Evolutionary conservation across 2,329 filamentous ascomycete genomes (phyloP).

Genomic region (Botrytis hyacinthi): DNA sequence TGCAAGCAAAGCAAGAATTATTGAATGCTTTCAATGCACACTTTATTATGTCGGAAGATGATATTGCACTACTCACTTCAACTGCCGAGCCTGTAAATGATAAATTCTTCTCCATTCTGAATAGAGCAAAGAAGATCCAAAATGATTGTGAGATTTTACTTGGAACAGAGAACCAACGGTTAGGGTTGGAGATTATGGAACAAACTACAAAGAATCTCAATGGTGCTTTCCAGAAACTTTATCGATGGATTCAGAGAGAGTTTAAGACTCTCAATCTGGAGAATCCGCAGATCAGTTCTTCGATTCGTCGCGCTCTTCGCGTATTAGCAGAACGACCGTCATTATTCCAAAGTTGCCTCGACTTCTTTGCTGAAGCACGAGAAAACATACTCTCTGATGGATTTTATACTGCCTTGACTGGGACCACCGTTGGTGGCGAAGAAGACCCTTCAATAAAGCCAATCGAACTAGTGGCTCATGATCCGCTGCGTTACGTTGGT

Average conservation of each 20-base stretch:
- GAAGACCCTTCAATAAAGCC: conserved; percentile 71
- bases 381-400: conserved; percentile 84
- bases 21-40: conserved; percentile 75
- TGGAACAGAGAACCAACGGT: conserved; percentile 82
- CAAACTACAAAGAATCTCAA: conserved; percentile 84
- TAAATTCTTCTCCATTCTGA: conserved; percentile 74
- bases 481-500: conserved; percentile 85
- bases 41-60: conserved; percentile 81
- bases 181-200: conserved; percentile 89
- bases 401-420: conserved; percentile 85
- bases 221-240: conserved; percentile 89
- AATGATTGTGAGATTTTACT: conserved; percentile 86
- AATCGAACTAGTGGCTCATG: conserved; percentile 90
- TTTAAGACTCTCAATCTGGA: conserved; percentile 92
- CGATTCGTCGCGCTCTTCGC: conserved; percentile 78
- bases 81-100: conserved; percentile 81
- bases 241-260: conserved; percentile 90
- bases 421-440: conserved; percentile 56
- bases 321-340: conserved; percentile 86
- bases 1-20: conserved; percentile 77
- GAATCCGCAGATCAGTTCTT: conserved; percentile 84
- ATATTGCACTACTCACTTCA: conserved; percentile 71
- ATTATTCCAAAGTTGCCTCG: conserved; percentile 88
- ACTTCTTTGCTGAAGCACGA: conserved; percentile 87
- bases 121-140: conserved; percentile 81